Conservation (phyloP, 164 flowering plant species). For the Aristolochia contorta region DNA sequence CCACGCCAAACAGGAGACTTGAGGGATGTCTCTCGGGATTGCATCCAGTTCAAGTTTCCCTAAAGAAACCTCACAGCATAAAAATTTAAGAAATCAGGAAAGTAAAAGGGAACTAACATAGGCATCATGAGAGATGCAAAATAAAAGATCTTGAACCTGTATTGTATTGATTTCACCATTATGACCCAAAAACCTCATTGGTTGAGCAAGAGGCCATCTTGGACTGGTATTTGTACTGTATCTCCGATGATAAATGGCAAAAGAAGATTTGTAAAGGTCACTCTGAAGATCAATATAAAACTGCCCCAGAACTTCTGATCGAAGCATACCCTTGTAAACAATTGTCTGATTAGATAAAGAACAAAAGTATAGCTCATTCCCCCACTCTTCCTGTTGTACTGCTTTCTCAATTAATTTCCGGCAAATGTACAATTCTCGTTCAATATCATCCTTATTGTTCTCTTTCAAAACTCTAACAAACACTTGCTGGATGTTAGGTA, state of each 20-base stretch:
- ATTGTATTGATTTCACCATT: slow-evolving; percentile 98
- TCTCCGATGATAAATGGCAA: slow-evolving; percentile 95
- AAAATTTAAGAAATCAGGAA: background rate
- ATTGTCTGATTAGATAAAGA: slow-evolving; percentile 93
- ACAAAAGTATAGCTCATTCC: slow-evolving; percentile 83
- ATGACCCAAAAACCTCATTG: slow-evolving; percentile 98
- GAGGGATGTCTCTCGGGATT: slow-evolving; percentile 81
- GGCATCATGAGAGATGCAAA: background rate
- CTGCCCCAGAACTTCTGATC: slow-evolving; percentile 87
- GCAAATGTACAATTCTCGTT: slow-evolving; percentile 89
- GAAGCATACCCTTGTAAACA: slow-evolving; percentile 99
- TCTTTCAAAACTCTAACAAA: slow-evolving; percentile 71
- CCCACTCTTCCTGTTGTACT: slow-evolving; percentile 62
- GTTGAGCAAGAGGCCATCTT: slow-evolving; percentile 99
- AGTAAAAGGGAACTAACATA: background rate
- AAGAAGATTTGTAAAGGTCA: slow-evolving; percentile 75
- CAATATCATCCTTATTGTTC: slow-evolving; percentile 79
- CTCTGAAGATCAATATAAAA: slow-evolving; percentile 81
- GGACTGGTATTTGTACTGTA: slow-evolving; percentile 98
- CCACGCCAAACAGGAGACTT: slow-evolving; percentile 94
- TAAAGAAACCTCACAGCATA: slow-evolving; percentile 16
- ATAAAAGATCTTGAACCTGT: slow-evolving; percentile 46
- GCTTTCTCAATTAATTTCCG: slow-evolving; percentile 80
- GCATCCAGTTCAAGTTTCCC: slow-evolving; percentile 99
- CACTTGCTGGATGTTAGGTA: slow-evolving; percentile 92